A percentile compares a stretch with the other conserved stretches of the same genome.
These are phyloP conservation scores for Picea sitchensis DNA, from an alignment of 75 land plant species.

Conservation along the genomic window DNA sequence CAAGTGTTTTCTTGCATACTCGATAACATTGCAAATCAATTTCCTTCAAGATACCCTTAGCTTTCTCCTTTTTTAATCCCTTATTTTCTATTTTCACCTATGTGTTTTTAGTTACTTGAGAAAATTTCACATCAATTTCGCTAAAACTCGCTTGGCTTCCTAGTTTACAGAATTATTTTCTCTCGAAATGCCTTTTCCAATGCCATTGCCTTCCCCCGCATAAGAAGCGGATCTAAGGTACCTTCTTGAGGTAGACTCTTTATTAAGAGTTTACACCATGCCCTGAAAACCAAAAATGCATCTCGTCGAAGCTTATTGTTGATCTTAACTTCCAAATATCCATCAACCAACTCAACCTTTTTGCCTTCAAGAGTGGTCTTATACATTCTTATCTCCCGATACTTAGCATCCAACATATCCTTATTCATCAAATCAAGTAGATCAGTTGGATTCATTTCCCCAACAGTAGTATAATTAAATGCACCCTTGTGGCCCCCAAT, in stretches of 20 bases:
- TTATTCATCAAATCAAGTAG: constrained; percentile 88
- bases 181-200: no score
- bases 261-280: constrained; percentile 93
- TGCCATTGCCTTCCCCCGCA: no score
- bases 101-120: no score
- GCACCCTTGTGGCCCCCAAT: constrained; percentile 77
- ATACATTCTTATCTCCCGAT: constrained; percentile 99
- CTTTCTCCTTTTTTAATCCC: no score
- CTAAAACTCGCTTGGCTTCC: no score
- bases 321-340: constrained; percentile 92
- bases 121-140: no score
- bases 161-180: no score
- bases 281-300: constrained; percentile 93
- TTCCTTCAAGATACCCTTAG: neutral
- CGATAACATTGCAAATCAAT: neutral
- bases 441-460: constrained; percentile 72
- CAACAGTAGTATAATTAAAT: constrained; percentile 79
- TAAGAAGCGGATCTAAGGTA: no score
- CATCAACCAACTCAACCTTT: constrained; percentile 83
- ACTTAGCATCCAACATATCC: constrained; percentile 97
- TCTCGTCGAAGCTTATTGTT: constrained; percentile 91
- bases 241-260: no score
- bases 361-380: constrained; percentile 95
- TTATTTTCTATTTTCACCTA: no score
- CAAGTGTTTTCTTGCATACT: neutral